Percentiles rank a stretch among this genome's conserved stretches.
Conservation (phyloP, 2,329 filamentous ascomycete genomes). For the Albophoma yamanashiensis region DNA sequence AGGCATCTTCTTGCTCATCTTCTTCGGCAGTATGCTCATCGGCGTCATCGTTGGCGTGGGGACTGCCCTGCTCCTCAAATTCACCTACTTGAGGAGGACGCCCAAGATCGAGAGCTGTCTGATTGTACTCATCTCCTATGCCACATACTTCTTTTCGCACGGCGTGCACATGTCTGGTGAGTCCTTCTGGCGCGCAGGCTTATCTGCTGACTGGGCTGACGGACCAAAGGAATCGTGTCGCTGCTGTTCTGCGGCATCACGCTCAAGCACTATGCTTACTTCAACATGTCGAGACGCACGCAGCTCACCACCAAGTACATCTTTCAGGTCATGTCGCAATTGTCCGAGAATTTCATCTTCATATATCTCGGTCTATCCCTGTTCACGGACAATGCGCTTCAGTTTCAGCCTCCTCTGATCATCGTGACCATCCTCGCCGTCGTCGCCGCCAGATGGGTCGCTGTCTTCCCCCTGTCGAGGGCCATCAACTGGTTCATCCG, state of each 20-base stretch:
- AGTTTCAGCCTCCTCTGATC: constrained; percentile 92
- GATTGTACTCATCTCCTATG: constrained; percentile 87
- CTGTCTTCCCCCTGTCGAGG: constrained; percentile 85
- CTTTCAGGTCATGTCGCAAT: constrained; percentile 86
- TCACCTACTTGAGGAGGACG: constrained; percentile 84
- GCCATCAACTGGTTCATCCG: constrained; percentile 89
- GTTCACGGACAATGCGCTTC: constrained; percentile 79
- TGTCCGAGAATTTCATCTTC: constrained; percentile 99
- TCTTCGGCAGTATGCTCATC: constrained; percentile 88
- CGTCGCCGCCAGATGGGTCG: constrained; percentile 82
- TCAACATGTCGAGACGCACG: constrained; percentile 97
- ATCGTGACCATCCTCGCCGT: constrained; percentile 87
- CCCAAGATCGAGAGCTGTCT: constrained; percentile 96
- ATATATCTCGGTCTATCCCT: constrained; percentile 94
- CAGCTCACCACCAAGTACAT: constrained; percentile 97
- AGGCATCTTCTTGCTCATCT: constrained; percentile 89
- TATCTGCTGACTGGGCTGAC: background rate
- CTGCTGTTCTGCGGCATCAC: constrained; percentile 97
- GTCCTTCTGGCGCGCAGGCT: constrained; percentile 16
- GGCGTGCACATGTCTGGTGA: constrained; percentile 90
- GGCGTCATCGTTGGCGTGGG: constrained; percentile 78
- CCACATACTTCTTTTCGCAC: constrained; percentile 96
- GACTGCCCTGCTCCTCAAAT: constrained; percentile 83
- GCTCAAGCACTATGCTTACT: constrained; percentile 97
- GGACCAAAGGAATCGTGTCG: constrained; percentile 71